Base-by-base conservation (phyloP, 1,284 basidiomycete species). In the Apiotrichum sp. region DNA sequence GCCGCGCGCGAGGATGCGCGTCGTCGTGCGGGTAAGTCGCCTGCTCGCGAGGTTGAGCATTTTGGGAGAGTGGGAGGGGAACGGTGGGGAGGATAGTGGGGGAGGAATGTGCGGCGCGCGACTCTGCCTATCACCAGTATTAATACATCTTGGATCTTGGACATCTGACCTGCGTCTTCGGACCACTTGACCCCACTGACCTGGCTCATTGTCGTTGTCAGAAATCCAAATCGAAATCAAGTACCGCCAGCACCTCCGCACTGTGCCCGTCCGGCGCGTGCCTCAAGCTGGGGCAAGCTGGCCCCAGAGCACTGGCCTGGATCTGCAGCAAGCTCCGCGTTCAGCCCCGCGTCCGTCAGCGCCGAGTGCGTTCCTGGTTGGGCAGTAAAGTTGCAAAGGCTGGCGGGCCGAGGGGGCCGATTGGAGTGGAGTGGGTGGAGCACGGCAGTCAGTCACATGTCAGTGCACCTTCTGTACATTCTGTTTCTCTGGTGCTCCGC, bases 1-100 rank as follows among this genome's bases (percentile, higher is more conserved):
- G 2, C 56, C 56, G 22, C 56, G 56, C 38, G 39, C 47, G 29
- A 53, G 43, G 38, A 50, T 41, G 6, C n/a, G 2, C 13, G 49
- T 34, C 13, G 49, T 42, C 14, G 14, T 41, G 32, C 42, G n/a
- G 32, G 49, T 50, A 22, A 48, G n/a, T 16, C 47, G 47, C 35
- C 47, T 34, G 10, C 16, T 38, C 22, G 47, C 47, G 29, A 39
- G 9, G 35, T 38, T 36, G 35, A 48, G 36, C 47, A 48, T 48
- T 22, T 29, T 48, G 8, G 33, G 22, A 22, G 22, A 22, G 22
- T 22, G 22, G 22, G 22, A 22, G 22, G 22, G 22, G 22, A 22
- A 22, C 22, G 22, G 22, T 22, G 22, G 22, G 35, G 11, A 35
- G 13, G 32, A 14, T 8, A 8, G 6, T n/a, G 10, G 36, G 36